Evolutionary conservation across 2,329 filamentous ascomycete species (phyloP).

Genomic region (Pseudopyricularia javanii): DNA sequence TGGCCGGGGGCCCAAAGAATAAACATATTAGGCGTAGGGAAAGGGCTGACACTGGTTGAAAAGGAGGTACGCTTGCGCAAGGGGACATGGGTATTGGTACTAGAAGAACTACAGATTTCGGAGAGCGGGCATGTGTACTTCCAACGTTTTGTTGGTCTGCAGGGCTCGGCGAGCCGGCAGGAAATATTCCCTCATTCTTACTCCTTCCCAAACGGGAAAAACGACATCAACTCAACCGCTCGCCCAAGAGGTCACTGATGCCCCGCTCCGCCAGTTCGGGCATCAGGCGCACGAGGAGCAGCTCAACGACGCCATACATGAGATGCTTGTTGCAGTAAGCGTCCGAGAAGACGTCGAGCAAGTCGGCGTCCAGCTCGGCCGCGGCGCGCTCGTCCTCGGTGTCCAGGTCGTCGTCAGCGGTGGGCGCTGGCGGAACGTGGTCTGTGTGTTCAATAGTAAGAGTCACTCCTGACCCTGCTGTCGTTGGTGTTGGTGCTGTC

Average conservation of each 20-base stretch:
- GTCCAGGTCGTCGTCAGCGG: not conserved
- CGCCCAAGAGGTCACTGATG: conserved; percentile 60
- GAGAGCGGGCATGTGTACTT: too few relatives aligned
- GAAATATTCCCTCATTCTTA: not conserved
- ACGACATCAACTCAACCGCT: conserved; percentile 39
- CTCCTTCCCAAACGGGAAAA: too few relatives aligned
- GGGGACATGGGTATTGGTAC: too few relatives aligned
- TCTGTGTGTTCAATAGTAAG: conserved; percentile 2
- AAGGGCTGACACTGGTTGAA: too few relatives aligned
- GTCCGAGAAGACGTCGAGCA: conserved; percentile 68
- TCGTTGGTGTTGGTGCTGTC: not conserved
- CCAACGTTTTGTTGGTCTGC: too few relatives aligned
- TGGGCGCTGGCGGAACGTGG: not conserved
- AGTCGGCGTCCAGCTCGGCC: conserved; percentile 45
- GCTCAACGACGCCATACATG: conserved; percentile 69
- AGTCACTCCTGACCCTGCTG: conserved; percentile 9
- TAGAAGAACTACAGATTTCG: too few relatives aligned
- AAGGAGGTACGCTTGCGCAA: too few relatives aligned
- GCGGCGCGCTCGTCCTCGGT: conserved; percentile 35
- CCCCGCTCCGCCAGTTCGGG: conserved; percentile 70
- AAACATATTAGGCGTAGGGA: too few relatives aligned
- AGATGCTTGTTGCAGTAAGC: conserved; percentile 88
- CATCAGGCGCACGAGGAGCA: conserved; percentile 68
- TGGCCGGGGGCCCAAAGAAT: too few relatives aligned
- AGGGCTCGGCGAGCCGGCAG: not conserved